Evolutionary conservation across 2,329 filamentous ascomycete genomes (phyloP).

Genomic region (Colletotrichum cereale): DNA sequence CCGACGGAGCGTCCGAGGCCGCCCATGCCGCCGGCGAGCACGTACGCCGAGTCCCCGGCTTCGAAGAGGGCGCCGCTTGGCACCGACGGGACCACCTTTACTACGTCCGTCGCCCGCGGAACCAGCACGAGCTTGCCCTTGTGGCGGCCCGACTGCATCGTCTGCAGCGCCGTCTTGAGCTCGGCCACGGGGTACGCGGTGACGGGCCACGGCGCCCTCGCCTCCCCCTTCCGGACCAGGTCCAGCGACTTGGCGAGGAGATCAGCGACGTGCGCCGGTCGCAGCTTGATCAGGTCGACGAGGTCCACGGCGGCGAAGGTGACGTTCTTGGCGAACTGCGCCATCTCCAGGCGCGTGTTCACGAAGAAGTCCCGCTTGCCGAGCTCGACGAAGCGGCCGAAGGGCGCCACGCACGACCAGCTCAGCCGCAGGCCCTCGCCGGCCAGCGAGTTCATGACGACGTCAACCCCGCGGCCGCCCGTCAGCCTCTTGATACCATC

Average conservation of each 20-base stretch:
- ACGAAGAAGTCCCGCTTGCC: conserved; percentile 53
- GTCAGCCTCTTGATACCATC: conserved; percentile 47
- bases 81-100: background rate
- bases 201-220: conserved; percentile 33
- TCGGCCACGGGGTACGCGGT: conserved; percentile 41
- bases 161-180: conserved; percentile 50
- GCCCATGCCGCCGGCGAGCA: conserved; percentile 40
- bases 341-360: conserved; percentile 60
- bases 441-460: conserved; percentile 55
- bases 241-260: background rate
- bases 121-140: conserved; percentile 20
- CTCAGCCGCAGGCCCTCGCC: conserved; percentile 57
- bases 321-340: conserved; percentile 57
- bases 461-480: conserved; percentile 48
- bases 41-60: conserved; percentile 21
- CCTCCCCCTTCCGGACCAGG: background rate
- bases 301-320: conserved; percentile 61
- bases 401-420: conserved; percentile 57
- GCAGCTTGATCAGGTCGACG: background rate
- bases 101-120: conserved; percentile 30
- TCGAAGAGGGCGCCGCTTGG: conserved; percentile 24
- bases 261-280: background rate
- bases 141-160: conserved; percentile 51
- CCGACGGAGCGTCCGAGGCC: conserved; percentile 43
- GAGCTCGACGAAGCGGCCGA: conserved; percentile 61